Percentiles rank a stretch among this genome's conserved stretches.
These are phyloP conservation scores for Prillingera fragicola DNA, from an alignment of 1,284 basidiomycete species.

Conservation along the genomic window DNA sequence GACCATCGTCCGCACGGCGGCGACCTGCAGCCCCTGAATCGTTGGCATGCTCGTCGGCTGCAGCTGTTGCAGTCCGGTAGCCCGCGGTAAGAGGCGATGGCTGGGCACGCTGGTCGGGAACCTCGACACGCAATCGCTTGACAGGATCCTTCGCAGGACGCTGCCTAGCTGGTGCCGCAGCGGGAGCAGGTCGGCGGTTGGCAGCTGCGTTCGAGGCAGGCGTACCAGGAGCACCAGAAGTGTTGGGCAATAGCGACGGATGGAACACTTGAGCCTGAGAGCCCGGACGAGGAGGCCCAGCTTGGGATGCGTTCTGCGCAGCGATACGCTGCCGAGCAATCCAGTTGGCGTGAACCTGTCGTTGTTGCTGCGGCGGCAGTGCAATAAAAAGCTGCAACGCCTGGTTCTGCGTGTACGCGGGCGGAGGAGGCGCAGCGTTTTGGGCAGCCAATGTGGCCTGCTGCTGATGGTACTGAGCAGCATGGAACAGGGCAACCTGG, in stretches of 20 bases:
- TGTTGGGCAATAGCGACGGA: constrained; percentile 2
- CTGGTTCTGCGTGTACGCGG: constrained; percentile 11
- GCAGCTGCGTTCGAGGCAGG: no score
- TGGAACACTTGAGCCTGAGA: constrained; percentile 3
- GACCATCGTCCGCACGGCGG: constrained; percentile 23
- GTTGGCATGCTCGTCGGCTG: not conserved
- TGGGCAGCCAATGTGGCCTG: not conserved
- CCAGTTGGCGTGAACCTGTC: constrained; percentile 12
- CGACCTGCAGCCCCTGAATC: not conserved
- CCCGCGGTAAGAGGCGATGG: not conserved
- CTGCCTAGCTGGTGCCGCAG: not conserved
- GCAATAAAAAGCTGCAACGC: constrained; percentile 10
- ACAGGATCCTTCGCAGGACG: not conserved
- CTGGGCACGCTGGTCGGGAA: constrained; percentile 1
- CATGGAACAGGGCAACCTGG: constrained; percentile 7
- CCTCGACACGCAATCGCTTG: constrained; percentile 4
- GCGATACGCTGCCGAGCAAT: constrained; percentile 9
- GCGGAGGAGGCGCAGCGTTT: not conserved
- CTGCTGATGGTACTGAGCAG: constrained; percentile 6
- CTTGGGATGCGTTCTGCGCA: constrained; percentile 3
- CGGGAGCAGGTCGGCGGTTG: constrained; percentile 1
- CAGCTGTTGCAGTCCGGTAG: not conserved
- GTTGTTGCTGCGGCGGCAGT: constrained; percentile 16
- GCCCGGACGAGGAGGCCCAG: constrained; percentile 3
- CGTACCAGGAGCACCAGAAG: not conserved